Evolutionary conservation across 2,329 filamentous ascomycete species (phyloP), one percentile per base, ranked within the genome.

Genomic region (Exophiala lecanii-corni): DNA sequence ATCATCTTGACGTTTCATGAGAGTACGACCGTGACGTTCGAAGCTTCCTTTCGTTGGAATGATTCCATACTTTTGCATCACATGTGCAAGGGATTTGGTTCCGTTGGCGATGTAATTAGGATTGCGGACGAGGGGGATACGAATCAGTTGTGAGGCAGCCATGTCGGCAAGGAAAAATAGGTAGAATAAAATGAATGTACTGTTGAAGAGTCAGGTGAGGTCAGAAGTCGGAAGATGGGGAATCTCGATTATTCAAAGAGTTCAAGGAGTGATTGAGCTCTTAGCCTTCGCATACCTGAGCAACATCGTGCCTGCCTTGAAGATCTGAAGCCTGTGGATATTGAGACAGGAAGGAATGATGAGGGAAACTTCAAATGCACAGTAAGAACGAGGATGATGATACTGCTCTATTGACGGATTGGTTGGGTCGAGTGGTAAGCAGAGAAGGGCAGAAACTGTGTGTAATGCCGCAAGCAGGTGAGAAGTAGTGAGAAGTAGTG

Each of bases 61-160:
- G 58, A 85, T 79, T 45, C 74, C 70, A 59, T 76, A 84, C 60
- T 81, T 81, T 58, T 74, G 74, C 54, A 84, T 63, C 6, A 75
- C 62, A 52, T 72, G 73, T 52, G 79, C 74, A 56, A 84, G 84
- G 21, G 78, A 80, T 63, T 82, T 84, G 47, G 69, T 68, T 36
- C 81, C 81, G 47, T 74, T 70, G 47, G 65, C 67, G 54, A 74
- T 64, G 62, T 82, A 82, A 55, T 78, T 76, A 41, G 70, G 64
- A 63, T 84, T 84, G 54, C 70, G 70, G 20, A 76, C 63, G 41
- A 76, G 64, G 31, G 62, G 65, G 56, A 81, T 60, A 58, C 70
- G 78, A 49, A 54, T 55, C 28, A 39, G 40, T 18, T 43, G 40
- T 35, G 49, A 41, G 45, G 36, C 9, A 13, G 58, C 50, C 63